Conservation (phyloP, 495 filamentous ascomycete genomes). For the Podospora anserina region DNA sequence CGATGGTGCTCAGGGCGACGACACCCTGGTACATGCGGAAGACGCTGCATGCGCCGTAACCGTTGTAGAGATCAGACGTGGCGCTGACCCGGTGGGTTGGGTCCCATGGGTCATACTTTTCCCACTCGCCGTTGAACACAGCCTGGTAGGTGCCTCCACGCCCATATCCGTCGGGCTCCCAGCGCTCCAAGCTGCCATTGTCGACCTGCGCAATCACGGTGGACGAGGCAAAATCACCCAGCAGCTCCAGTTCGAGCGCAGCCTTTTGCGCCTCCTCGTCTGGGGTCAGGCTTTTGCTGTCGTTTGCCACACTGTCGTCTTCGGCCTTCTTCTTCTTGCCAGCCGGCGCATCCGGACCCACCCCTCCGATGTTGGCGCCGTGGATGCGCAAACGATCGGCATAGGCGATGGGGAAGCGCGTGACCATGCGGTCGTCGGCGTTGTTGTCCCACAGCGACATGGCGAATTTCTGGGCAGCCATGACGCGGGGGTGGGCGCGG, state of each 20-base stretch:
- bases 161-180: slow-evolving; percentile 83
- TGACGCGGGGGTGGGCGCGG: slow-evolving; percentile 69
- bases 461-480: slow-evolving; percentile 72
- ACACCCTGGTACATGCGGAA: slow-evolving; percentile 89
- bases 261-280: slow-evolving; percentile 25
- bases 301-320: slow-evolving; percentile 22
- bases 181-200: slow-evolving; percentile 81
- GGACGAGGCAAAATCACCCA: slow-evolving; percentile 46
- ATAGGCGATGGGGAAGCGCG: slow-evolving; percentile 69
- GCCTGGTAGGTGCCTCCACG: slow-evolving; percentile 66
- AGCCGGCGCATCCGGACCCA: slow-evolving; percentile 28
- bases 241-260: slow-evolving; percentile 41
- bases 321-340: slow-evolving; percentile 28
- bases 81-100: slow-evolving; percentile 68
- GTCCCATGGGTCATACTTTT: slow-evolving; percentile 84
- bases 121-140: slow-evolving; percentile 78
- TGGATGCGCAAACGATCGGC: slow-evolving; percentile 81
- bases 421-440: slow-evolving; percentile 55
- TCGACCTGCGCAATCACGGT: slow-evolving; percentile 70
- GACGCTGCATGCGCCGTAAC: slow-evolving; percentile 80
- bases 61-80: slow-evolving; percentile 79
- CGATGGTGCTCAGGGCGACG: slow-evolving; percentile 75
- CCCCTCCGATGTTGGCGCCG: slow-evolving; percentile 40
- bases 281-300: not conserved
- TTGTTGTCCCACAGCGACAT: slow-evolving; percentile 81